Evolutionary conservation across 805 yeast genomes (phyloP).

Genomic region (Priceomyces castillae): DNA sequence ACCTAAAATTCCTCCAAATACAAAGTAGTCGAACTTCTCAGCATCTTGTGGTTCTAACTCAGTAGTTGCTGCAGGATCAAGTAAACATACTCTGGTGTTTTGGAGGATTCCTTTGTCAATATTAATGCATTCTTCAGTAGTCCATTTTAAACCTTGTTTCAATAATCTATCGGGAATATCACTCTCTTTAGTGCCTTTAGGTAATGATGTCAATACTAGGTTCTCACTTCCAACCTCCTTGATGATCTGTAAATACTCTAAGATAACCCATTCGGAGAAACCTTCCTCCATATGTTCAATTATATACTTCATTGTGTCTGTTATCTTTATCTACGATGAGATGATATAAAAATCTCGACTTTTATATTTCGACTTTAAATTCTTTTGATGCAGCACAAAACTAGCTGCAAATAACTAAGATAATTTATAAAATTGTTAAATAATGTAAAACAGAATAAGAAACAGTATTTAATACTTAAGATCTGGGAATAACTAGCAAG

Average conservation of each 20-base stretch:
- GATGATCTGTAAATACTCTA: slow-evolving; percentile 82
- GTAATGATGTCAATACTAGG: slow-evolving; percentile 73
- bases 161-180: slow-evolving; percentile 63
- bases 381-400: neutral
- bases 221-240: slow-evolving; percentile 79
- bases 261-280: slow-evolving; percentile 91
- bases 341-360: neutral
- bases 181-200: slow-evolving; percentile 52
- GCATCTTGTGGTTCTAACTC: slow-evolving; percentile 75
- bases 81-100: slow-evolving; percentile 63
- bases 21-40: slow-evolving; percentile 73
- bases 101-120: slow-evolving; percentile 46
- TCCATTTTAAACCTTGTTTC: slow-evolving; percentile 74
- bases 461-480: too few species aligned
- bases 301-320: slow-evolving; percentile 68
- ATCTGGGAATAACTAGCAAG: too few species aligned
- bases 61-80: slow-evolving; percentile 81
- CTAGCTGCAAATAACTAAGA: neutral
- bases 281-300: slow-evolving; percentile 98
- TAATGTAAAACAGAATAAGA: too few species aligned
- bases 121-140: slow-evolving; percentile 65
- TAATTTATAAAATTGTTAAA: too few species aligned
- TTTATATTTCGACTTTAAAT: neutral
- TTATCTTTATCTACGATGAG: neutral
- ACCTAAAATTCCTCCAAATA: slow-evolving; percentile 95